These are phyloP conservation scores for Aspergillus unguis DNA, from an alignment of 2,329 filamentous ascomycete genomes.

Conservation along the genomic window DNA sequence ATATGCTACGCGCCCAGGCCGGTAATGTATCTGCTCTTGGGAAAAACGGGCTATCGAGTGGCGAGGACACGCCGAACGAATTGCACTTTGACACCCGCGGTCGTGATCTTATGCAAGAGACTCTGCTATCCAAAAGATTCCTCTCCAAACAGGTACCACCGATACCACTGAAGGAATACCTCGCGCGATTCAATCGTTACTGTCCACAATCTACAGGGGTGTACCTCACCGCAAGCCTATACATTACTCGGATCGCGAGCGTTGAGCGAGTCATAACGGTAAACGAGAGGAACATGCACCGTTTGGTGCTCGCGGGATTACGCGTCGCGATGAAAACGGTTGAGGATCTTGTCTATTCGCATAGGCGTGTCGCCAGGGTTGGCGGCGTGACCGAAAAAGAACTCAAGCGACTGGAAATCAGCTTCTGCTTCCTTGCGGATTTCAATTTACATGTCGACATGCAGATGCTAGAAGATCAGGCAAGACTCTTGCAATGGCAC, in stretches of 20 bases:
- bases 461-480: conserved; percentile 53
- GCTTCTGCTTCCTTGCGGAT: conserved; percentile 80
- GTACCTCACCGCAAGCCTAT: conserved; percentile 82
- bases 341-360: conserved; percentile 87
- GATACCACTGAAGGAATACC: conserved; percentile 78
- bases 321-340: conserved; percentile 89
- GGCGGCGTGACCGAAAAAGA: conserved; percentile 82
- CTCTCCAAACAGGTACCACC: conserved; percentile 84
- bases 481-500: conserved; percentile 34
- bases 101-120: conserved; percentile 72
- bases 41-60: conserved; percentile 33
- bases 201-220: conserved; percentile 93
- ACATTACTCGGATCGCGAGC: conserved; percentile 79
- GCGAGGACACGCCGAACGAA: conserved; percentile 24
- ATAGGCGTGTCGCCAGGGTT: conserved; percentile 78
- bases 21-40: conserved; percentile 49
- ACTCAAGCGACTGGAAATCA: conserved; percentile 80
- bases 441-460: conserved; percentile 71
- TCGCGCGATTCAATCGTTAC: conserved; percentile 80
- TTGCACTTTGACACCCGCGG: conserved; percentile 52
- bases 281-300: conserved; percentile 79
- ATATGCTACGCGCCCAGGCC: conserved; percentile 53
- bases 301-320: conserved; percentile 77
- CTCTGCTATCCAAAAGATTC: conserved; percentile 85
- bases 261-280: conserved; percentile 75